phyloP scores from a whole-genome alignment of 441 rosid genomes.

The Monsonia emarginata region DNA sequence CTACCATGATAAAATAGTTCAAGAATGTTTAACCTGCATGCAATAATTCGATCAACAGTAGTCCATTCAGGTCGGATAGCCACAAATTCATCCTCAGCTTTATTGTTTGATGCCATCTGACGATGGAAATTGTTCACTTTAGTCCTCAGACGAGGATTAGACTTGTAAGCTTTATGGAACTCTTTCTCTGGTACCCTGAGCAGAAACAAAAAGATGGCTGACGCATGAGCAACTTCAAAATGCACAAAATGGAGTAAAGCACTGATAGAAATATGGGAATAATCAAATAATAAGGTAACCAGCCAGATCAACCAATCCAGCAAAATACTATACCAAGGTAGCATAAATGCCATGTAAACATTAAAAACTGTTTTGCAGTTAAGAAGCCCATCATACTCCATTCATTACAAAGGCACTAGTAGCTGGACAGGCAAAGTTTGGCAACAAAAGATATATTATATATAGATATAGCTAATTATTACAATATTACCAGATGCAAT shows the following conservation, averaged over 20 bases:
- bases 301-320: neutral
- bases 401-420: neutral
- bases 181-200: slow-evolving; percentile 92
- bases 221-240: slow-evolving; percentile 16
- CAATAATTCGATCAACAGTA: slow-evolving; percentile 93
- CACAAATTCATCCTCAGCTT: slow-evolving; percentile 67
- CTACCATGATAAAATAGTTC: slow-evolving; percentile 10
- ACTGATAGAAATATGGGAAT: slow-evolving; percentile 11
- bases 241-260: neutral
- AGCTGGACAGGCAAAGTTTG: neutral
- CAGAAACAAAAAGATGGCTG: slow-evolving; percentile 6
- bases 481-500: slow-evolving; percentile 86
- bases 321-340: neutral
- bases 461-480: slow-evolving; percentile 12
- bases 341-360: neutral
- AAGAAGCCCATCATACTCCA: neutral
- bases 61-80: slow-evolving; percentile 99
- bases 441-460: neutral
- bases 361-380: neutral
- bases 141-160: slow-evolving; percentile 77
- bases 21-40: slow-evolving; percentile 55
- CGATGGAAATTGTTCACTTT: slow-evolving; percentile 87
- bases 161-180: slow-evolving; percentile 83
- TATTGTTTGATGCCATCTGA: slow-evolving; percentile 54
- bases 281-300: neutral